Evolutionary conservation across 139 green algal species (phyloP).

Genomic region (Chlorella sp.): DNA sequence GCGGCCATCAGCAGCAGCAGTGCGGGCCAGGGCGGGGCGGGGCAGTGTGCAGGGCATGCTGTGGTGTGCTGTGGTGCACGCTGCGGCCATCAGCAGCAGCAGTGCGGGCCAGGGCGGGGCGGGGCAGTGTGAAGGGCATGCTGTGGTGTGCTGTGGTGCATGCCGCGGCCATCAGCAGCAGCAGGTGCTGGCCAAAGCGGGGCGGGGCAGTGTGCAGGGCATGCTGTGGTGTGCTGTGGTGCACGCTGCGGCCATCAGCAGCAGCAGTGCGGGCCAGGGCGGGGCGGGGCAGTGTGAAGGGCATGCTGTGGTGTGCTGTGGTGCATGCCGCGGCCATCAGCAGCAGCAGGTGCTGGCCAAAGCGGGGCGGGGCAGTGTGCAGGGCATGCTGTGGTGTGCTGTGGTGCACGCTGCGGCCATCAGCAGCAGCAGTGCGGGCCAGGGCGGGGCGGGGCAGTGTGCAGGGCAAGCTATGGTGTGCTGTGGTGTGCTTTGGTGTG

Average conservation of each 20-base stretch:
- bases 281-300: too few species aligned
- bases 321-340: too few species aligned
- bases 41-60: too few species aligned
- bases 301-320: too few species aligned
- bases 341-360: background rate
- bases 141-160: too few species aligned
- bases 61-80: background rate
- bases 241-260: too few species aligned
- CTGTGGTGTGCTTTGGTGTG: background rate
- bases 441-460: too few species aligned
- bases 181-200: background rate
- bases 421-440: too few species aligned
- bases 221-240: background rate
- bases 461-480: too few species aligned
- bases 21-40: background rate
- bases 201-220: background rate
- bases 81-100: too few species aligned
- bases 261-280: too few species aligned
- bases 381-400: background rate
- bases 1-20: constrained; percentile 1
- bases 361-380: background rate
- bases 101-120: background rate
- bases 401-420: background rate
- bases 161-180: background rate
- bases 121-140: too few species aligned